Evolutionary conservation across 2,329 filamentous ascomycete species (phyloP).

Genomic region (Stagonosporopsis rhizophila): DNA sequence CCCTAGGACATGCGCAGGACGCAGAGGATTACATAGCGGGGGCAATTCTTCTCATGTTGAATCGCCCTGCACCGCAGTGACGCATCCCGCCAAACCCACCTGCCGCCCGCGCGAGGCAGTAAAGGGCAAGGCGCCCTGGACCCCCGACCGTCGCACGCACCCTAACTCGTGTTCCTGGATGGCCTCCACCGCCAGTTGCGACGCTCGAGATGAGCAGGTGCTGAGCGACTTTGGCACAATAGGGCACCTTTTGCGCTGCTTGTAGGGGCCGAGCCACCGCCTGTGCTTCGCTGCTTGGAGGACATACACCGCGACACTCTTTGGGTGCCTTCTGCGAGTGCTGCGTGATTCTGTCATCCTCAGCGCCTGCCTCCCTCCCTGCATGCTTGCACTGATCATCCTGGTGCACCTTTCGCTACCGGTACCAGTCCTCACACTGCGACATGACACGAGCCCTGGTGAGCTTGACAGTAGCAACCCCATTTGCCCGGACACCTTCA

Average conservation of each 20-base stretch:
- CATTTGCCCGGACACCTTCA: background rate
- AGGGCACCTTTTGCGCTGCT: background rate
- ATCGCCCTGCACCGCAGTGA: slow-evolving; percentile 17
- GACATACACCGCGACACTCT: background rate
- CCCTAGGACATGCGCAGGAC: slow-evolving; percentile 3
- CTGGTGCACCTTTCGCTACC: slow-evolving; percentile 7
- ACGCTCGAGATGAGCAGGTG: background rate
- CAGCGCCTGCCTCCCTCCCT: background rate
- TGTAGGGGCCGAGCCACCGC: background rate
- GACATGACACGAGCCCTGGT: too few relatives aligned
- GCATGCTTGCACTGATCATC: slow-evolving; percentile 11
- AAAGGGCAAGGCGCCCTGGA: slow-evolving; percentile 9
- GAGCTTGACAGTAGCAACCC: too few relatives aligned
- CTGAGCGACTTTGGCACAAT: background rate
- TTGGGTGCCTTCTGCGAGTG: background rate
- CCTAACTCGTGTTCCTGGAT: slow-evolving; percentile 8
- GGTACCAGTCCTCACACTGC: background rate
- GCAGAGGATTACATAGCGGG: slow-evolving; percentile 15
- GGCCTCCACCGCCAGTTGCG: slow-evolving; percentile 11
- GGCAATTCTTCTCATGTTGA: slow-evolving; percentile 12
- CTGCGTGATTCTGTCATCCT: slow-evolving; percentile 10
- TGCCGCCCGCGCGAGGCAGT: slow-evolving; percentile 2
- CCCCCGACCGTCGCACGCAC: slow-evolving; percentile 7
- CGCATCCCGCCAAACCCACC: slow-evolving; percentile 8
- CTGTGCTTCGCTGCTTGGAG: background rate